A percentile compares a stretch with the other conserved stretches of the same genome.
These are phyloP conservation scores for Limtongozyma cylindracea DNA, from an alignment of 805 yeast species.

Conservation along the genomic window DNA sequence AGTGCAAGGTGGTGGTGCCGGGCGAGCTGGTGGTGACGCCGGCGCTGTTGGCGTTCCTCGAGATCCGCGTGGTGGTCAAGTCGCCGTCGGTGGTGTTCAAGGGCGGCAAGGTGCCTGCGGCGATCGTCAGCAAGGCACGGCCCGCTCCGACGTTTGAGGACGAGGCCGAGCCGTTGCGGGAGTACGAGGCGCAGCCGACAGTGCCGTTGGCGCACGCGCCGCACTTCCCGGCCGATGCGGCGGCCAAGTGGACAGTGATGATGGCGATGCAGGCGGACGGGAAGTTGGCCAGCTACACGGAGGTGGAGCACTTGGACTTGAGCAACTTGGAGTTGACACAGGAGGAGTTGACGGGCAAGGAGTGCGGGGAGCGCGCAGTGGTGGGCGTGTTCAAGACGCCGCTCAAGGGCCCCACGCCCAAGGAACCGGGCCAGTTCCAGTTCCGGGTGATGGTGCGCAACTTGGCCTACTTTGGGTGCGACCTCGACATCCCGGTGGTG, in stretches of 20 bases:
- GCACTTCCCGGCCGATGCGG: slow-evolving; percentile 34
- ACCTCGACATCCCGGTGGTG: slow-evolving; percentile 41
- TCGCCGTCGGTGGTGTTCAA: slow-evolving; percentile 49
- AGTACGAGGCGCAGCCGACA: slow-evolving; percentile 41
- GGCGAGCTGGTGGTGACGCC: slow-evolving; percentile 58
- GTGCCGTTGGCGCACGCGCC: slow-evolving; percentile 52
- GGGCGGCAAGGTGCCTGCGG: no score
- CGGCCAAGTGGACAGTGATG: slow-evolving; percentile 38
- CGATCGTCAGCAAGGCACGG: no score
- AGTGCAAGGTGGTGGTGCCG: slow-evolving; percentile 60
- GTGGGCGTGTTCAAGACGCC: slow-evolving; percentile 61
- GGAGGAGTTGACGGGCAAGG: slow-evolving; percentile 22
- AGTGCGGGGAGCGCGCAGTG: slow-evolving; percentile 10
- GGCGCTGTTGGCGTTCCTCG: slow-evolving; percentile 42
- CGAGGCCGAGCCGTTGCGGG: slow-evolving; percentile 43
- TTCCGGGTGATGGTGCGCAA: slow-evolving; percentile 51
- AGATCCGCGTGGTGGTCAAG: slow-evolving; percentile 47
- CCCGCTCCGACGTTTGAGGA: slow-evolving; percentile 39
- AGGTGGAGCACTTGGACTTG: slow-evolving; percentile 22
- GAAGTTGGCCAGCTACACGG: slow-evolving; percentile 32
- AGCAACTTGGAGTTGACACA: slow-evolving; percentile 26
- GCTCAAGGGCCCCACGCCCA: slow-evolving; percentile 58
- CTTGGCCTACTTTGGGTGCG: slow-evolving; percentile 62
- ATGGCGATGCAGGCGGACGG: slow-evolving; percentile 54
- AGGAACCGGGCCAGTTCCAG: slow-evolving; percentile 30